Percentiles rank a stretch among this genome's conserved stretches.
Evolutionary conservation across 495 filamentous ascomycete species (phyloP).

Genomic region (Tuber indicum): DNA sequence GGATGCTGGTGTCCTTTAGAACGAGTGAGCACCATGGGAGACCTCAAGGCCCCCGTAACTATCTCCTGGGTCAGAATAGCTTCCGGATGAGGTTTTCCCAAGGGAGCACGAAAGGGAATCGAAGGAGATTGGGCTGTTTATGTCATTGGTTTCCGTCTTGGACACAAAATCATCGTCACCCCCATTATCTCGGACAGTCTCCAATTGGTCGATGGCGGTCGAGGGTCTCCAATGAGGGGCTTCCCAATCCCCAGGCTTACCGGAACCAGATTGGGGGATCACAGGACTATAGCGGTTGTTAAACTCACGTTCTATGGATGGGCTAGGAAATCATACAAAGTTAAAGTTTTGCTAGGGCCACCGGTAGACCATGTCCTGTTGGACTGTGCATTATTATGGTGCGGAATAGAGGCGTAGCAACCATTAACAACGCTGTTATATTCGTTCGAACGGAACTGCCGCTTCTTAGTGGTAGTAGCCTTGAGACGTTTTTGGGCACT

Average conservation of each 20-base stretch:
- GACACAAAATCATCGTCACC: conserved; percentile 30
- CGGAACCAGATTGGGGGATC: not conserved
- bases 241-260: not conserved
- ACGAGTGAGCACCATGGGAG: conserved; percentile 12
- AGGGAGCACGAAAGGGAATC: conserved; percentile 22
- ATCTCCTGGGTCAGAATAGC: conserved; percentile 40
- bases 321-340: not conserved
- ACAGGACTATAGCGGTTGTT: not conserved
- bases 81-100: conserved; percentile 28
- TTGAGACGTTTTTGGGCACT: conserved; percentile 93
- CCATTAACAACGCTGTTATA: conserved; percentile 60
- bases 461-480: conserved; percentile 82
- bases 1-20: not conserved
- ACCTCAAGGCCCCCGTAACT: conserved; percentile 39
- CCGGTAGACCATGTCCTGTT: conserved; percentile 6
- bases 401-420: conserved; percentile 17
- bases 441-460: conserved; percentile 88
- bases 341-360: not conserved
- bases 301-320: not conserved
- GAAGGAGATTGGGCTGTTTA: conserved; percentile 19
- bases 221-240: not conserved
- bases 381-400: conserved; percentile 19
- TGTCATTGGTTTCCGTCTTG: conserved; percentile 27
- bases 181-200: conserved; percentile 37
- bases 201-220: conserved; percentile 19